phyloP scores from a whole-genome alignment of 225 moss, liverwort and hornwort species.

The Polytrichum commune region DNA sequence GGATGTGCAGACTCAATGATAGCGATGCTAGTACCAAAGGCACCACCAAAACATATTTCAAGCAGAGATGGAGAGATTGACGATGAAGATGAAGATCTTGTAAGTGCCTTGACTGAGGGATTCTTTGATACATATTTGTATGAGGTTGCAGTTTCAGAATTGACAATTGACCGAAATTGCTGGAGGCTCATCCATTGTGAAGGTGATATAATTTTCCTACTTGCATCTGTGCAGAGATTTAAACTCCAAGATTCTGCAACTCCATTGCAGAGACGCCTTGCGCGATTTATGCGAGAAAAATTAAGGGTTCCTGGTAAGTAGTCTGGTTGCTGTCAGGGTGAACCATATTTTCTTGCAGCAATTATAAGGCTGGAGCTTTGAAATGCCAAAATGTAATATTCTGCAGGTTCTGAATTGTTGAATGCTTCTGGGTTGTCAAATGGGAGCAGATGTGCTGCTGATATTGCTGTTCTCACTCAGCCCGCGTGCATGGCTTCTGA shows the following conservation, averaged over 20 bases:
- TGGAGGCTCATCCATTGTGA: not conserved
- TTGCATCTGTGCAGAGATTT: slow-evolving; percentile 37
- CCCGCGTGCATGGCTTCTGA: slow-evolving; percentile 38
- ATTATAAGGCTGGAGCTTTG: no score
- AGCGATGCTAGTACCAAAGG: slow-evolving; percentile 49
- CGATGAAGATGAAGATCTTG: slow-evolving; percentile 61
- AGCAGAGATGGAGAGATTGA: slow-evolving; percentile 53
- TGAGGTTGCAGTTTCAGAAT: no score
- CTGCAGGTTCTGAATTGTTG: not conserved
- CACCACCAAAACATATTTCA: slow-evolving; percentile 46
- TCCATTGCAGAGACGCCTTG: slow-evolving; percentile 41
- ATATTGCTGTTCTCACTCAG: slow-evolving; percentile 53
- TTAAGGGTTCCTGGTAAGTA: slow-evolving; percentile 49
- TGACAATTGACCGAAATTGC: no score
- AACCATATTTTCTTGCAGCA: no score
- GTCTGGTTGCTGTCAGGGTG: no score
- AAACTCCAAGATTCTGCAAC: slow-evolving; percentile 50
- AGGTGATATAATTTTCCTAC: not conserved
- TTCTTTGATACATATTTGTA: no score
- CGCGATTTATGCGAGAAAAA: slow-evolving; percentile 41
- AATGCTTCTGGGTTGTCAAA: not conserved
- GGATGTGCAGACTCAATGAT: slow-evolving; percentile 51
- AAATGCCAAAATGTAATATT: no score
- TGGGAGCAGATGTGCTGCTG: slow-evolving; percentile 45
- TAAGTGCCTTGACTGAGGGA: slow-evolving; percentile 15